These are phyloP conservation scores for Fraxinus floribunda DNA, from an alignment of 305 asterid genomes.

Conservation along the genomic window DNA sequence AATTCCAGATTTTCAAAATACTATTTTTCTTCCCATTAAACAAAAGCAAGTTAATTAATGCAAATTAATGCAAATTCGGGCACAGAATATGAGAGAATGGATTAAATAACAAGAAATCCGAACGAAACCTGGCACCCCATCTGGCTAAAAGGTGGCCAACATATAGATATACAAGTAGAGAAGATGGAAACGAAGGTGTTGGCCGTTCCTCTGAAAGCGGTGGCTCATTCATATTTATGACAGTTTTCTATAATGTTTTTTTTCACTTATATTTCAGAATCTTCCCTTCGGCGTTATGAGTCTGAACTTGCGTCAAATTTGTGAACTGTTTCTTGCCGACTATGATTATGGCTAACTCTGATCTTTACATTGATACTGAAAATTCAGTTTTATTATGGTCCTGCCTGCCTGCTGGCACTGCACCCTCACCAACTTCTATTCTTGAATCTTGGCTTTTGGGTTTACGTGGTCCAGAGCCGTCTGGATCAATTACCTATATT, in stretches of 20 bases:
- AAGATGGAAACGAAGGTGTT: slow-evolving; percentile 37
- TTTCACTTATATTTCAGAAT: neutral
- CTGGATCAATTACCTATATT: neutral
- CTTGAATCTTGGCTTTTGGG: neutral
- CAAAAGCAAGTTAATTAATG: neutral
- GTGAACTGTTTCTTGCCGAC: neutral
- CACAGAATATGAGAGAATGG: neutral
- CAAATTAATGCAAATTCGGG: neutral
- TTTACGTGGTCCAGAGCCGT: neutral
- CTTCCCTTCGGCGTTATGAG: neutral
- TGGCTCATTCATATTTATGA: slow-evolving; percentile 23
- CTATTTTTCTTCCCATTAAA: neutral
- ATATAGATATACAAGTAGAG: slow-evolving; percentile 54
- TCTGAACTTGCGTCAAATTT: neutral
- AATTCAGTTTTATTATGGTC: neutral
- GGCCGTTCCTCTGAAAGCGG: slow-evolving; percentile 25
- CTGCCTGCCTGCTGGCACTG: neutral
- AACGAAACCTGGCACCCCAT: slow-evolving; percentile 85
- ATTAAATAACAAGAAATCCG: slow-evolving; percentile 5
- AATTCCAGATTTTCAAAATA: neutral
- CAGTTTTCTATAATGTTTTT: neutral
- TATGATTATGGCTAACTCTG: neutral
- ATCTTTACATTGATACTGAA: neutral
- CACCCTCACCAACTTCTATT: neutral
- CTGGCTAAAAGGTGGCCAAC: slow-evolving; percentile 74